A percentile compares a stretch with the other conserved stretches of the same genome.
phyloP scores from a whole-genome alignment of 768 basidiomycete species.

The Kwoniella mangroviensis region DNA sequence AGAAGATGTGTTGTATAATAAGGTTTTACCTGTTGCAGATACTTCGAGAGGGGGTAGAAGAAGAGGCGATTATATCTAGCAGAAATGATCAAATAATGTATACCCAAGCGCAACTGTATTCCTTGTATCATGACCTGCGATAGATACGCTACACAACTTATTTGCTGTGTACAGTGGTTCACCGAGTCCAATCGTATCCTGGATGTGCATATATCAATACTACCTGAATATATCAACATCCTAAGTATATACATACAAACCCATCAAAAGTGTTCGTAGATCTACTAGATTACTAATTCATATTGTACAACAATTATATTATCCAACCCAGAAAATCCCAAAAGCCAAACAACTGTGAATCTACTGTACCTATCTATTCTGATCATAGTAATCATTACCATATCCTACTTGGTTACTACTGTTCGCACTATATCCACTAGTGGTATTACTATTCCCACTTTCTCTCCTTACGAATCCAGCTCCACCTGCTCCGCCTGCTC shows the following conservation, averaged over 20 bases:
- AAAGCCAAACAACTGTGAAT: neutral
- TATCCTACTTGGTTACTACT: neutral
- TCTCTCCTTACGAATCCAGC: constrained; percentile 18
- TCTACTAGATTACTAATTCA: neutral
- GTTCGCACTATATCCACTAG: constrained; percentile 12
- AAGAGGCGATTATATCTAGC: neutral
- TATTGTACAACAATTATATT: neutral
- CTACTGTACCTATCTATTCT: neutral
- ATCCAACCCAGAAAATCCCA: neutral
- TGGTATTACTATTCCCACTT: constrained; percentile 22
- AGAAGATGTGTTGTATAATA: constrained; percentile 10
- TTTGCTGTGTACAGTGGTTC: too few species aligned
- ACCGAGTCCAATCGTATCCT: too few species aligned
- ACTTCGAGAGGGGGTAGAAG: neutral
- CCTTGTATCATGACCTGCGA: too few species aligned
- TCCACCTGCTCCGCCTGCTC: neutral
- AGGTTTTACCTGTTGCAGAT: neutral
- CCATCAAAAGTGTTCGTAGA: too few species aligned
- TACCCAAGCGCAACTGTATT: too few species aligned
- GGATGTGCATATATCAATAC: too few species aligned
- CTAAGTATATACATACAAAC: too few species aligned
- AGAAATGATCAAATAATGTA: neutral
- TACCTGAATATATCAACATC: too few species aligned
- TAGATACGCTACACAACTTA: too few species aligned
- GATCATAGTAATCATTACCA: neutral